Conservation (phyloP, 2,329 filamentous ascomycete species). For the Apiospora phragmitis region DNA sequence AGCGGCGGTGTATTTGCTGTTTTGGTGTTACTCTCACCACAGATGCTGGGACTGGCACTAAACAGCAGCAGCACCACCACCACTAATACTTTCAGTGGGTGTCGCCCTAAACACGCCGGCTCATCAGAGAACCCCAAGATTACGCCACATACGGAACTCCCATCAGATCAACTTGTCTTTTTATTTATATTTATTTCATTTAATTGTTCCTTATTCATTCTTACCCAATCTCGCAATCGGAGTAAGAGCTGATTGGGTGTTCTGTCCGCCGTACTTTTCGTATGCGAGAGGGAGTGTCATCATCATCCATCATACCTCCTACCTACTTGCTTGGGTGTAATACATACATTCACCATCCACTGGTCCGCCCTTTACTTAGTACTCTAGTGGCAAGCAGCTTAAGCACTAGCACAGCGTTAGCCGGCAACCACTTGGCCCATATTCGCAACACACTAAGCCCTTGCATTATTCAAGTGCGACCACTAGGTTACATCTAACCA, state of each 20-base stretch:
- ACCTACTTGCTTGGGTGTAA: neutral
- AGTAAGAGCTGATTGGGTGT: neutral
- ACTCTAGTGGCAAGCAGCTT: conserved; percentile 8
- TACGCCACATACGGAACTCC: neutral
- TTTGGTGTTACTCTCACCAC: conserved; percentile 4
- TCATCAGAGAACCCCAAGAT: neutral
- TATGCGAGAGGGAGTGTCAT: neutral
- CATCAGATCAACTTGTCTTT: conserved; percentile 17
- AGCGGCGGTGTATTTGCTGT: neutral
- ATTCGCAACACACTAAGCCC: neutral
- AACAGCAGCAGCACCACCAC: neutral
- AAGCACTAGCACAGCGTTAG: conserved; percentile 13
- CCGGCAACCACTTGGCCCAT: neutral
- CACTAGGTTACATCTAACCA: neutral
- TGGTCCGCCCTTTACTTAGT: neutral
- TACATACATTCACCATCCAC: conserved; percentile 7
- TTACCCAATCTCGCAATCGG: neutral
- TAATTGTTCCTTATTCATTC: conserved; percentile 11
- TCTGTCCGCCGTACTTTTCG: neutral
- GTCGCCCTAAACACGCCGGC: neutral
- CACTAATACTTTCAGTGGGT: neutral
- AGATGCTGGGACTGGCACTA: neutral
- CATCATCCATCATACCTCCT: neutral
- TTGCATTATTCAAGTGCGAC: conserved; percentile 9
- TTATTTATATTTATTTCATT: conserved; percentile 19